A percentile compares a stretch with the other conserved stretches of the same genome.
Evolutionary conservation across 768 basidiomycete species (phyloP).

Genomic region (Xanthoconium purpureum): DNA sequence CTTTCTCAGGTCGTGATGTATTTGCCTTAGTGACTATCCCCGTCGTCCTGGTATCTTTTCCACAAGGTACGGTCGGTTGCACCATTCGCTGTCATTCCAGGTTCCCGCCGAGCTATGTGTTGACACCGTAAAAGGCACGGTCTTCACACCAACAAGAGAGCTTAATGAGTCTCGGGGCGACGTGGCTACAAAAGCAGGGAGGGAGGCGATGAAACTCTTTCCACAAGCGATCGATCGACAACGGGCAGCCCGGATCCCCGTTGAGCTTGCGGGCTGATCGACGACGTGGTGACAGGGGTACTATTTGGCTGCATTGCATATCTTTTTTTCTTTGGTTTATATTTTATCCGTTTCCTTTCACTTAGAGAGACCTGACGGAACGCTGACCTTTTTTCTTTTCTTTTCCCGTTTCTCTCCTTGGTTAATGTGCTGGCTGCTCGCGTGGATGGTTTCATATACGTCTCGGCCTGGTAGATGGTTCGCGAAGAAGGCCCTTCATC

Average conservation of each 20-base stretch:
- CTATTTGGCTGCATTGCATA: neutral
- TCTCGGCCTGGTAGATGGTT: constrained; percentile 59
- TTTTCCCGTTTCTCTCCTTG: neutral
- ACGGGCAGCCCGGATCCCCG: neutral
- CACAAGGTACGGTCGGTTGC: neutral
- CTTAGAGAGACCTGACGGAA: neutral
- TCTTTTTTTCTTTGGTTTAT: neutral
- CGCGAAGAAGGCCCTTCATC: constrained; percentile 81
- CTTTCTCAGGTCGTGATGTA: neutral
- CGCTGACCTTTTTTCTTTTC: constrained; percentile 9
- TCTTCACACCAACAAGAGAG: neutral
- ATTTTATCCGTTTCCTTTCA: neutral
- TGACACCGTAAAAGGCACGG: too few species aligned
- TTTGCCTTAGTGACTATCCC: neutral
- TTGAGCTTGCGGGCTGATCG: neutral
- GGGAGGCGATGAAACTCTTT: neutral
- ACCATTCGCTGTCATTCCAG: neutral
- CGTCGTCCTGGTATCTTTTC: neutral
- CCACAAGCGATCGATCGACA: neutral
- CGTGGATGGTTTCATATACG: neutral
- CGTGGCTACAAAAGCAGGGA: too few species aligned
- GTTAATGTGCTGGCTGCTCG: neutral
- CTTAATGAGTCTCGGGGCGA: neutral
- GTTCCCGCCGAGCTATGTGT: neutral
- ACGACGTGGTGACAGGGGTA: neutral